Conservation (phyloP, 306 rosid species). For the Inga laurina region DNA sequence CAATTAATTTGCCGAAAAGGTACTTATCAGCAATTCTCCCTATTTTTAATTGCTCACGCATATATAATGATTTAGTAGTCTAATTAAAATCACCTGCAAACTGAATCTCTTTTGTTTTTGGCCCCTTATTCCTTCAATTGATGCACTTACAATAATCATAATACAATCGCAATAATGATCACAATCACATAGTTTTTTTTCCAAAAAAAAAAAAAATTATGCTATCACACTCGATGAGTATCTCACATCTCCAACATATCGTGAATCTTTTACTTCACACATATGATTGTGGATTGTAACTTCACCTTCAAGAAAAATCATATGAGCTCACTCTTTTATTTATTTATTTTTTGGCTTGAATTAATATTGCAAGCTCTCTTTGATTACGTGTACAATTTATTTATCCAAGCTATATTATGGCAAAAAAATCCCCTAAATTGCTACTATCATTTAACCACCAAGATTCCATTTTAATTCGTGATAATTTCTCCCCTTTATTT, state of each 20-base stretch:
- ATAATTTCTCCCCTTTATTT: background rate
- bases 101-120: background rate
- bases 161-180: background rate
- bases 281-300: background rate
- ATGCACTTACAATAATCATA: background rate
- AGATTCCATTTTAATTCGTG: background rate
- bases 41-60: background rate
- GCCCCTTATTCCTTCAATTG: background rate
- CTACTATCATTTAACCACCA: background rate
- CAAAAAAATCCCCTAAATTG: background rate
- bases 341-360: background rate
- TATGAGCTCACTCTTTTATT: background rate
- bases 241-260: background rate
- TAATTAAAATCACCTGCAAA: background rate
- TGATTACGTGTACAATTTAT: background rate
- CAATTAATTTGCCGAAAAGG: too few species aligned
- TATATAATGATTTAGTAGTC: background rate
- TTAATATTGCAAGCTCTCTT: background rate
- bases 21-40: too few species aligned
- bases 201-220: background rate
- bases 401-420: background rate
- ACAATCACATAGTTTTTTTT: background rate
- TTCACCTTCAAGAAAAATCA: background rate
- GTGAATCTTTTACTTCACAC: background rate
- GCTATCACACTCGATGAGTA: background rate